phyloP scores from a whole-genome alignment of 1,284 basidiomycete genomes.

The Porodaedalea pini region DNA sequence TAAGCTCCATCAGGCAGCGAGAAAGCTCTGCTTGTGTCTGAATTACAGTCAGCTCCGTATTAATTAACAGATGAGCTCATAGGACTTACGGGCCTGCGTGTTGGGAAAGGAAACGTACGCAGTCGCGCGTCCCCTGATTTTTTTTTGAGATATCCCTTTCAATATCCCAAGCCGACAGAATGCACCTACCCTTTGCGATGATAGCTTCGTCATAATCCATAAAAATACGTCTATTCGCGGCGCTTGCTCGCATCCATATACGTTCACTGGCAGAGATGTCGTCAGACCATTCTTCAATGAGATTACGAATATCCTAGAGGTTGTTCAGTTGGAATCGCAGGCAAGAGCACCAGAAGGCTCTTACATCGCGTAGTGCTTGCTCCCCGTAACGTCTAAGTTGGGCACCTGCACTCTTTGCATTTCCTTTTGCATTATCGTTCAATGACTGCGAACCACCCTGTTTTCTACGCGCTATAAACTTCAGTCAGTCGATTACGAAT shows the following conservation, averaged over 20 bases:
- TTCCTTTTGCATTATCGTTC: slow-evolving; percentile 91
- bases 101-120: slow-evolving; percentile 90
- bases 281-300: slow-evolving; percentile 81
- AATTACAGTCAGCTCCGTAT: neutral
- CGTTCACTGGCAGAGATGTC: slow-evolving; percentile 79
- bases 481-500: neutral
- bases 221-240: slow-evolving; percentile 83
- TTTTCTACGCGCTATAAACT: slow-evolving; percentile 78
- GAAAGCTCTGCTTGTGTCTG: slow-evolving; percentile 89
- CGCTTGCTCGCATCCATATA: slow-evolving; percentile 86
- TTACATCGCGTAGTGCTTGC: slow-evolving; percentile 83
- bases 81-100: slow-evolving; percentile 76
- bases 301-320: slow-evolving; percentile 77
- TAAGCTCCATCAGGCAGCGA: slow-evolving; percentile 87
- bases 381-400: slow-evolving; percentile 94
- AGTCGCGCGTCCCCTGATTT: slow-evolving; percentile 65
- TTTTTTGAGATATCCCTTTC: neutral
- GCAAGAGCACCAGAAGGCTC: slow-evolving; percentile 26
- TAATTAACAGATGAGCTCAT: neutral
- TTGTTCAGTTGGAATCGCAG: slow-evolving; percentile 12
- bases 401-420: slow-evolving; percentile 94
- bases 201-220: slow-evolving; percentile 77
- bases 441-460: slow-evolving; percentile 94
- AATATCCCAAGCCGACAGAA: slow-evolving; percentile 24
- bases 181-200: slow-evolving; percentile 44